Base-by-base conservation (phyloP, 495 filamentous ascomycete species). In the Xylaria flabelliformis region DNA sequence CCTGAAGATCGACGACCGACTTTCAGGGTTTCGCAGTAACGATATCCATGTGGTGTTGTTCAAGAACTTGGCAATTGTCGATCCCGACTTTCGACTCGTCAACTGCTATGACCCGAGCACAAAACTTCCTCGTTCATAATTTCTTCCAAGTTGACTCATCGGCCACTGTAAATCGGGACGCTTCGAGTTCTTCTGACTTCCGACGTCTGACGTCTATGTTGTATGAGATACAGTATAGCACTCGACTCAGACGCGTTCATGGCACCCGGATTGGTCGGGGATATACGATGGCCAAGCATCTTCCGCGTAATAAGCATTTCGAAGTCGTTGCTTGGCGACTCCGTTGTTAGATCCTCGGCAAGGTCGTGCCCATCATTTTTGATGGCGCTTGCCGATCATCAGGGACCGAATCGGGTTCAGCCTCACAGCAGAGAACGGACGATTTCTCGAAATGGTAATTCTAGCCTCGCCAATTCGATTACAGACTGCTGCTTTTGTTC, bases 41-140 rank as follows among this genome's bases (percentile, higher is more conserved):
- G 15, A 44, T 42, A 42, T 17, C 41, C 63, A 50, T 46, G 17
- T 5, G 36, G 24, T 50, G 21, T 42, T 64, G 34, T 15, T n/a
- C 21, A 29, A 17, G 63, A 48, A 5, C 63, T 65, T 65, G 63
- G 63, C 63, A 65, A 9, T n/a, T 65, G 63, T 65, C 63, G 42
- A 65, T 65, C 63, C 42, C 48, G 63, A 65, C 42, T 65, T 50
- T 65, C 21, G n/a, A 65, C 63, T 48, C 34, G 15, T 26, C 32
- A 19, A 17, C 15, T 13, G 21, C 10, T 63, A n/a, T 24, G 36
- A 63, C 39, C 5, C 29, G 13, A 5, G 12, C 29, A 17, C 6
- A 21, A 63, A n/a, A 17, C 39, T 61, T 61, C 39, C 39, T 61
- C 2, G 6, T 39, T 8, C 21, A n/a, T n/a, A 32, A 21, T 8